Conservation (phyloP, 1,139 yeast genomes). For the Kodamaea plutei region DNA sequence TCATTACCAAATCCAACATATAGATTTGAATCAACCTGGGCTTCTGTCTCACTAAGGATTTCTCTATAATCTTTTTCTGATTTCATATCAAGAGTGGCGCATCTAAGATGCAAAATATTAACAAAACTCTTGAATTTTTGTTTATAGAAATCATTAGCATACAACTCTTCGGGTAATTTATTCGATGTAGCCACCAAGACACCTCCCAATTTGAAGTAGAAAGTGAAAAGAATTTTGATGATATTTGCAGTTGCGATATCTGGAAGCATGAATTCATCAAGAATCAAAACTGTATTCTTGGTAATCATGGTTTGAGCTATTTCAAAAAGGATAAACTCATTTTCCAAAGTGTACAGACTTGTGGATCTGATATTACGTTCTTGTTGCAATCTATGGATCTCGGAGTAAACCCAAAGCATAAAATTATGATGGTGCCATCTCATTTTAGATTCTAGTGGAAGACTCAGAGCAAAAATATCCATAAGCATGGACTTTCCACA, state of each 20-base stretch:
- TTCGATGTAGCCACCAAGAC: slow-evolving; percentile 72
- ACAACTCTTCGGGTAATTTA: slow-evolving; percentile 65
- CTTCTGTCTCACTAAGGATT: slow-evolving; percentile 20
- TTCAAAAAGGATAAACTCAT: slow-evolving; percentile 63
- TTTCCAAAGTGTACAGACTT: slow-evolving; percentile 51
- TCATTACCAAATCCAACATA: slow-evolving; percentile 36
- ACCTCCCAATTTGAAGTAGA: slow-evolving; percentile 70
- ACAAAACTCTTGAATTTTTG: slow-evolving; percentile 55
- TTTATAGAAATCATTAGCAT: slow-evolving; percentile 60
- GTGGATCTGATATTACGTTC: slow-evolving; percentile 16
- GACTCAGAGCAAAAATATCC: slow-evolving; percentile 64
- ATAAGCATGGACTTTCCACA: slow-evolving; percentile 73
- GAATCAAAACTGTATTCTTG: slow-evolving; percentile 54
- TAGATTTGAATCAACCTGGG: too few species aligned
- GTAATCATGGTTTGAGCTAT: slow-evolving; percentile 63
- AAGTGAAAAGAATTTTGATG: slow-evolving; percentile 58
- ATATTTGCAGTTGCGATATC: slow-evolving; percentile 71
- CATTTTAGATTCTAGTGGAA: slow-evolving; percentile 62
- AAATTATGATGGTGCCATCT: slow-evolving; percentile 72
- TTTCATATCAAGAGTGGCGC: slow-evolving; percentile 61
- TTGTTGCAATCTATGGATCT: slow-evolving; percentile 54
- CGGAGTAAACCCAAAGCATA: slow-evolving; percentile 62
- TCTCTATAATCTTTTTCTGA: slow-evolving; percentile 56
- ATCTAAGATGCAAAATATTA: slow-evolving; percentile 54
- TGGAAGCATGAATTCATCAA: slow-evolving; percentile 74